Base-by-base conservation (phyloP, 129 eudicot genomes). In the Escallonia rubra region DNA sequence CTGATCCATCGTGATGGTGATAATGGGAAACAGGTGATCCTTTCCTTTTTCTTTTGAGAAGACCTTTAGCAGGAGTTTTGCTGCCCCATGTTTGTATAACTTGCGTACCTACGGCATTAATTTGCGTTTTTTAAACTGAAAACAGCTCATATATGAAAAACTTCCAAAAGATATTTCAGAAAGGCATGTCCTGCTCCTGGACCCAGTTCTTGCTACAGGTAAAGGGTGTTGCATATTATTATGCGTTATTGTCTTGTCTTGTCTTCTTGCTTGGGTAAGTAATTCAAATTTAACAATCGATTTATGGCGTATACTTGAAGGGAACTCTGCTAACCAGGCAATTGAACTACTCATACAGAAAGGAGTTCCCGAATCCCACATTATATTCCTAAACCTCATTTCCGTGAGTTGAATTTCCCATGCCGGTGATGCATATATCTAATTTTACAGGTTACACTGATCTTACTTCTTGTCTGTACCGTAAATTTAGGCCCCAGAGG, bases 201-300 rank as follows among this genome's bases (percentile, higher is more conserved):
- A 93, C 61, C 98, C 98, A n/a, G 95, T 93, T 78, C 96, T 93
- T 78, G 98, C 95, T 72, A 93, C 98, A 69, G 98, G 98, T 93
- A 71, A 64, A 12, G 7, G 34, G 8, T 4, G 47, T 9, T 43
- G 44, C 56, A 43, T 41, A 11, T 11, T 46, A 10, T 59, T 59
- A n/a, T 51, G 12, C 10, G 44, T 5, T 65, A 38, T 3, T 63
- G n/a, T 4, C 45, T 15, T 39, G 14, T 48, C 46, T 3, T 38
- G 14, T 50, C 0, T 2, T 66, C 46, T 66, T 41, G 4, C n/a
- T 16, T 6, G 13, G 34, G 34, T 11, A 14, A 10, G 14, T 23
- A 23, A 23, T 23, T 23, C 34, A 23, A 3, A 13, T 23, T 23
- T 60, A 9, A 60, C 59, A 70, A 47, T 13, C 43, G 7, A 23